Evolutionary conservation across 192 early-diverging fungal species (phyloP), one percentile per base, ranked within the genome.

Genomic region (Gigaspora rosea): DNA sequence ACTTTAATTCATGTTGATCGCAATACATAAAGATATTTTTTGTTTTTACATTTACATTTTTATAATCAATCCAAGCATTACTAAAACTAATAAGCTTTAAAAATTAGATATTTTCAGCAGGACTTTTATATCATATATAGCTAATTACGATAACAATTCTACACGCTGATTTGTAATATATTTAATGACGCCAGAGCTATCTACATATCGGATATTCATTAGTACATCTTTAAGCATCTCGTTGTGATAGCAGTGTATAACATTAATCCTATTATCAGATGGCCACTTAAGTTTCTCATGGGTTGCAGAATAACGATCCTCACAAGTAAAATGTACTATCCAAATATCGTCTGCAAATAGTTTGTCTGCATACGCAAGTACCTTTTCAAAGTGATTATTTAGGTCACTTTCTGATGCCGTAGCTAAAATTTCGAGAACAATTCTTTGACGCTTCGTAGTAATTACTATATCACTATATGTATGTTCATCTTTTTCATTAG

Each of bases 361-460:
- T 32, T 32, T 58, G 56, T 73, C 33, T 69, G 47, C 72, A 65
- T 78, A 81, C 3, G 71, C 54, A 57, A 54, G 12, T 20, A 49
- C 65, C 41, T 22, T 62, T 18, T 35, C 52, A 66, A 81, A 64
- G 33, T 81, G 75, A 58, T 78, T 35, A 56, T 78, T 32, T 76
- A 81, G 57, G n/a, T 67, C n/a, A 48, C 49, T 64, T 51, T 33
- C 22, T 41, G 48, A 66, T 35, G 48, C 80, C 0, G 80, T 77
- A 8, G 75, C 80, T 50, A 80, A 32, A 47, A 80, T 46, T 70
- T 78, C 80, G 18, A 81, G 51, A 65, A 73, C 76, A 72, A 80
- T 61, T 73, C 0, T 33, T 11, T 62, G 36, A 12, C 1, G 16
- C 22, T 65, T 16, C 15, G 36, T 46, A 65, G 63, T 52, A 41